Evolutionary conservation across 257 asterid genomes (phyloP).

Genomic region (Scutellaria barbata): DNA sequence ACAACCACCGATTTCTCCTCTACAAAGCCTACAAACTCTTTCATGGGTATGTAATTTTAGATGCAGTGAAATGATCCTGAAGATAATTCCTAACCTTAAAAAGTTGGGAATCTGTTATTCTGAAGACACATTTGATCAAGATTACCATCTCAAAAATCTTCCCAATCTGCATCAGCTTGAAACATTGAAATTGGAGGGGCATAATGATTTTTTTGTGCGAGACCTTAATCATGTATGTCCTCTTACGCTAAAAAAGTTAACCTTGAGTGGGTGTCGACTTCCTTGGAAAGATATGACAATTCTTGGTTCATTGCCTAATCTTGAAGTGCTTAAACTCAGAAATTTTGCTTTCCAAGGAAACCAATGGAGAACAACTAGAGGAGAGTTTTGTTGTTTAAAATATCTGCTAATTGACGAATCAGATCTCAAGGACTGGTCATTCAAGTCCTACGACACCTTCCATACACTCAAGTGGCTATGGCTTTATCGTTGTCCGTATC

Average conservation of each 20-base stretch:
- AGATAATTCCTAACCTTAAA: not conserved
- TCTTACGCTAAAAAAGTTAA: not conserved
- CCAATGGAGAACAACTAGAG: not conserved
- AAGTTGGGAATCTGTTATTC: not conserved
- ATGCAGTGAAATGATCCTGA: not conserved
- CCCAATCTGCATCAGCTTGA: not conserved
- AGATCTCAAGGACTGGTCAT: not conserved
- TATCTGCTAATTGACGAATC: not conserved
- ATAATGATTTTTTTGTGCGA: not conserved
- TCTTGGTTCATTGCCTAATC: not conserved
- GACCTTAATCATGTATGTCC: not conserved
- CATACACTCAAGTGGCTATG: not conserved
- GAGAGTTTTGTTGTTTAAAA: not conserved
- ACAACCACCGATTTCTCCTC: not conserved
- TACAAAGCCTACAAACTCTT: not conserved
- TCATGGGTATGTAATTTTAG: too few species aligned
- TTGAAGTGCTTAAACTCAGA: conserved; percentile 1
- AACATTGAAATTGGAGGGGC: not conserved
- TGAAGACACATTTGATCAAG: not conserved
- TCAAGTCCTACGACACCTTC: not conserved
- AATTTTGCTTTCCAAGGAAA: not conserved
- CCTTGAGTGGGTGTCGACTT: not conserved
- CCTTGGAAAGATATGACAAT: not conserved
- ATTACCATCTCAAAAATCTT: not conserved
- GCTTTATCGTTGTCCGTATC: not conserved